phyloP scores from a whole-genome alignment of 1,284 basidiomycete species.

The Sanguinoderma infundibulare region DNA sequence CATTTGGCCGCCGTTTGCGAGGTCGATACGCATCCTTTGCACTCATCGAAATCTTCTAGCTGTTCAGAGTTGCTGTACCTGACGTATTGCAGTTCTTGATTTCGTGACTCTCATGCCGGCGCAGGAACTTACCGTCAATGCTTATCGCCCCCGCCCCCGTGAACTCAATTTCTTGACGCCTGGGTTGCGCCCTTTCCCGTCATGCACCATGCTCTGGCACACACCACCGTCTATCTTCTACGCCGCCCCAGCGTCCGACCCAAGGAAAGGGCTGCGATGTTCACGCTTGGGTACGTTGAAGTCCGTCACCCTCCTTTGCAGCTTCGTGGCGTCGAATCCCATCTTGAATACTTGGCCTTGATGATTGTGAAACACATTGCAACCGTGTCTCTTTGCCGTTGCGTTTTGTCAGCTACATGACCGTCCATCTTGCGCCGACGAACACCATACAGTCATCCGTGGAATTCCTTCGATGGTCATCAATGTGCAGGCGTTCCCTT shows the following conservation, averaged over 20 bases:
- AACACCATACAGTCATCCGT: background rate
- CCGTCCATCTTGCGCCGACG: background rate
- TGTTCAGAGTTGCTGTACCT: background rate
- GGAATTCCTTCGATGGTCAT: background rate
- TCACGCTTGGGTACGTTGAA: background rate
- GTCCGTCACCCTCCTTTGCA: background rate
- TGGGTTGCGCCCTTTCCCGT: too few relatives aligned
- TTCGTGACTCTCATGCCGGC: background rate
- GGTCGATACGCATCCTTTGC: background rate
- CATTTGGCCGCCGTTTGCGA: background rate
- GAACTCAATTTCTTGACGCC: background rate
- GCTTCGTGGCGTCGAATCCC: background rate
- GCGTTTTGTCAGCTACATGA: background rate
- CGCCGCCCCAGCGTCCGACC: background rate
- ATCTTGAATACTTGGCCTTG: background rate
- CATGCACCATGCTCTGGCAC: too few relatives aligned
- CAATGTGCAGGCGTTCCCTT: background rate
- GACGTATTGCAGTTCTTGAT: background rate
- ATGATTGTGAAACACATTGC: background rate
- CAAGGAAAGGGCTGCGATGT: background rate
- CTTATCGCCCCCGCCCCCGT: too few relatives aligned
- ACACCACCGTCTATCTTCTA: background rate
- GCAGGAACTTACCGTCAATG: background rate
- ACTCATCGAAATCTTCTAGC: too few relatives aligned
- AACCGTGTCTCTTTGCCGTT: background rate